Evolutionary conservation across 1,139 yeast species (phyloP), one percentile per base, ranked within the genome.

Genomic region (Suhomyces yuchorum): DNA sequence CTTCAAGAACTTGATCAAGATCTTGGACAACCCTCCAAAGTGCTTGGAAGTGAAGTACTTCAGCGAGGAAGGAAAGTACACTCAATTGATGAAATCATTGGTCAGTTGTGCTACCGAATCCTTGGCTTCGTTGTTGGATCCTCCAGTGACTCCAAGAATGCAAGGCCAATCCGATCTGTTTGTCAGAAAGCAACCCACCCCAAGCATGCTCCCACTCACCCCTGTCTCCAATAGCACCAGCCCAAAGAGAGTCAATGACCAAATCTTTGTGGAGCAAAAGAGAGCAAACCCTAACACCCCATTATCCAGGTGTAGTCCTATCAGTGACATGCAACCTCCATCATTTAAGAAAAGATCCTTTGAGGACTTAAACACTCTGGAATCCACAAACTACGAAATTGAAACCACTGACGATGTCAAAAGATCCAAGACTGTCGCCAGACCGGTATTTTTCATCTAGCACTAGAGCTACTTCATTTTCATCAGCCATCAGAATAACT

Each of bases 21-120:
- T 75, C 34, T 62, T 75, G 55, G 72, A 73, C 54, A 68, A 73
- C 52, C 79, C 80, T 7, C 80, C 80, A 35, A 77, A 77, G 33
- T 67, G 75, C 34, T 64, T 75, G 53, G 73, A 71, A 51, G 59
- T 68, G 49, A 75, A 73, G 55, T 75, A 75, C 57, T 74, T 73
- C 56, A 62, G 64, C 51, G 73, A 73, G 37, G 62, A 60, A 36
- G 67, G 70, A 46, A 70, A 69, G 53, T 67, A 66, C 58, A 64
- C 70, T 40, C 63, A 64, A 43, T 64, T 72, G 54, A 74, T 73
- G 78, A 67, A 62, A 49, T 58, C 63, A 30, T 59, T 74, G 55
- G 67, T 73, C 37, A 59, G 61, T 23, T 68, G 67, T 51, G 67
- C 73, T 40, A 67, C 66, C 51, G 55, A 53, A 43, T 51, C 54